Base-by-base conservation (phyloP, 2,329 filamentous ascomycete genomes). In the Colletotrichum sp. region DNA sequence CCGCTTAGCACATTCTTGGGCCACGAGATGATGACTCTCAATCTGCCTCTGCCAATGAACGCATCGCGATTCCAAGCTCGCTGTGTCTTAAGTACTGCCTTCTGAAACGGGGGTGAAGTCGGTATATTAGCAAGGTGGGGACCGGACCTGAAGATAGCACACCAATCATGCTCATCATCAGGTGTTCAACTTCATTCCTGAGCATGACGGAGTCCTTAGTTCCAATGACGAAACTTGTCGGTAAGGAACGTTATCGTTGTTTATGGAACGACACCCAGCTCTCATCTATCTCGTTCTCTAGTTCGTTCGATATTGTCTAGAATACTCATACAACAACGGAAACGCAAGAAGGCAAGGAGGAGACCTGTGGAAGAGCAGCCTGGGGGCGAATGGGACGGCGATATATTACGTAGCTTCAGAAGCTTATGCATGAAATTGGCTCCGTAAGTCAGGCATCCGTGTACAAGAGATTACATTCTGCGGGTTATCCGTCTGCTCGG, bases 331-430 rank as follows among this genome's bases (percentile, higher is more conserved):
- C 24, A 24, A 24, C 24, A 24, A 24, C 24, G 16, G 8, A 43
- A 43, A 43, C 36, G 8, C 36, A 43, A 43, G 36, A 43, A 43
- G 8, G 16, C 1, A 43, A 43, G 16, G 36, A 18, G 36, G 8
- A 18, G 8, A 2, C 8, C 8, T 18, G 2, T 18, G 16, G 36
- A 18, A 43, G 0, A 18, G 36, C 36, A 18, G 36, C 36, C 8
- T 18, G 16, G 16, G 36, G 1, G 36, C 36, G 2, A 3, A 9
- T 1, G 36, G 1, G 3, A 1, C 36, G 36, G 36, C 8, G 0
- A 16, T 18, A 1, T 43, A 18, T 43, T 1, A 0, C 16, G 1
- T 1, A 43, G 38, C 18, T 10, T 10, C 5, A 43, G 5, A n/a
- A 18, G 38, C 16, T 18, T 43, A 43, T 10, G 16, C 16, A 43